Conservation (phyloP, 2,329 filamentous ascomycete species). For the Endoconidiophora laricicola region DNA sequence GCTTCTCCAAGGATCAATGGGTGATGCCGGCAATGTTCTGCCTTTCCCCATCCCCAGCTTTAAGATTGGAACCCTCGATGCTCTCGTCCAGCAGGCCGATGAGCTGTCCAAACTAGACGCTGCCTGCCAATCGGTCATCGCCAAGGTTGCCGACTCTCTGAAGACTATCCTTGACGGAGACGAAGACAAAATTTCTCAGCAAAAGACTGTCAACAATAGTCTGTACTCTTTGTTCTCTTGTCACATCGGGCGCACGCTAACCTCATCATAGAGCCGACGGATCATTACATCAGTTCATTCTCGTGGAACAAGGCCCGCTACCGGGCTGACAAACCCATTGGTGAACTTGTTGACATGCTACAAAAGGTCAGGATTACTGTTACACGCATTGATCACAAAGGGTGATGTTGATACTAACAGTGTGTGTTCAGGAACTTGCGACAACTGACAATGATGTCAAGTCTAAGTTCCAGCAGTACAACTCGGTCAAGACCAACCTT, state of each 20-base stretch:
- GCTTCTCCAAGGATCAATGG: slow-evolving; percentile 52
- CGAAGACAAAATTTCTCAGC: slow-evolving; percentile 64
- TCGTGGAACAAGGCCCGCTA: slow-evolving; percentile 98
- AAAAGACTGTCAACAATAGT: slow-evolving; percentile 94
- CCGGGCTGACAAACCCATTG: slow-evolving; percentile 75
- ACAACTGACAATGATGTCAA: slow-evolving; percentile 95
- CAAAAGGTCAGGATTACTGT: slow-evolving; percentile 48
- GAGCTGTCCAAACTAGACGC: slow-evolving; percentile 78
- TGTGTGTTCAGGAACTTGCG: slow-evolving; percentile 50
- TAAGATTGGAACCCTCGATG: slow-evolving; percentile 94
- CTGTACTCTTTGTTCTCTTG: slow-evolving; percentile 21
- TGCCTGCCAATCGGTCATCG: slow-evolving; percentile 64
- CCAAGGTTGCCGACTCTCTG: slow-evolving; percentile 77
- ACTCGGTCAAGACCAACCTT: slow-evolving; percentile 71
- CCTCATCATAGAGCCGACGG: slow-evolving; percentile 58
- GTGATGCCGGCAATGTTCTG: slow-evolving; percentile 58
- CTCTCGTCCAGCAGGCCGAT: slow-evolving; percentile 88
- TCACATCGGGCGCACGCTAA: slow-evolving; percentile 4
- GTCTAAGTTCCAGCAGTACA: slow-evolving; percentile 87
- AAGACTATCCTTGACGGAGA: slow-evolving; percentile 69
- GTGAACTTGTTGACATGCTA: slow-evolving; percentile 70
- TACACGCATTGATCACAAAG: not conserved
- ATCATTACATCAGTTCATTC: slow-evolving; percentile 79
- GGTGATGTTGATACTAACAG: not conserved
- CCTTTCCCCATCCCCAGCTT: slow-evolving; percentile 80